Evolutionary conservation across 306 rosid genomes (phyloP), one percentile per base, ranked within the genome.

Genomic region (Dryas drummondii): DNA sequence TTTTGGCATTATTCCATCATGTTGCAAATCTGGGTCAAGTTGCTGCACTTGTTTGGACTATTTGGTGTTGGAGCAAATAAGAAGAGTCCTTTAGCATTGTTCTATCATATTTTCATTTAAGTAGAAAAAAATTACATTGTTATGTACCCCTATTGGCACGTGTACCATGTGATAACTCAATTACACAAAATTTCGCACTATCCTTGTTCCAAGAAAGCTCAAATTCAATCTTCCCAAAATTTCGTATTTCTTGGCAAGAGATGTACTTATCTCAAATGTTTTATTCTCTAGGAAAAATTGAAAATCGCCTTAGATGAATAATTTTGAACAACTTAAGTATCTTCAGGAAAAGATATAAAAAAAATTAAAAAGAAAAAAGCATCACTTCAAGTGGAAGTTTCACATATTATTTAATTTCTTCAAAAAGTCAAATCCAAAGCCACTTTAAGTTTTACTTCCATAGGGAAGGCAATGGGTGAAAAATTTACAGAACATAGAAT

Each of bases 401-500:
- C 70, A 50, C 22, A 62, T 42, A 51, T 42, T 51, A 22, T 19
- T 57, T 57, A 48, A 61, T 51, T 50, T 46, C 55, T 51, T 52
- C 40, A 12, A 53, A 40, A 50, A 60, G 59, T 57, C 58, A 48
- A 15, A 19, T 32, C 57, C 46, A 51, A 68, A 11, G 53, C 22
- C 19, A 41, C 13, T 58, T 58, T 12, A 52, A 50, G 61, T 37
- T 42, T 49, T 12, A 15, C 7, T 16, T 22, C 10, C 15, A 22
- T 27, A 45, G 5, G 13, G 5, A 8, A 42, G 55, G 78, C 4
- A 2, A 49, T 51, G 2, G 8, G 62, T n/a, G 22, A 64, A 49
- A 68, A 11, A 40, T 45, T 17, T 58, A 26, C 1, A 22, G n/a
- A 27, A 72, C 57, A 49, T 22, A 46, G 69, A 46, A 72, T 85